Percentiles rank a stretch among this genome's conserved stretches.
These are phyloP conservation scores for Gnetum montanum DNA, from an alignment of 75 land plant genomes.

Conservation along the genomic window DNA sequence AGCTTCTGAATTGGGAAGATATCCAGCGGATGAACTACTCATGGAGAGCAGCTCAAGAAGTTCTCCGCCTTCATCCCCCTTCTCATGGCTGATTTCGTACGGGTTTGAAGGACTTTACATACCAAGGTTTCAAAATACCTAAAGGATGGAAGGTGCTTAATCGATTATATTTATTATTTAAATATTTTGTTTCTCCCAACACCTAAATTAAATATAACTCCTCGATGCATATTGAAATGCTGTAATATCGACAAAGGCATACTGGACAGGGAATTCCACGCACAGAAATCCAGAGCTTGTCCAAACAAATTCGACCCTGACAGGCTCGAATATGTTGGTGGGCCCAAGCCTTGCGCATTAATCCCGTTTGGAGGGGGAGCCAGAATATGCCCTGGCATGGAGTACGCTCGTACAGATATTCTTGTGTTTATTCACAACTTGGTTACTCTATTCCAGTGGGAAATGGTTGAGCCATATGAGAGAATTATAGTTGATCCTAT, in stretches of 20 bases:
- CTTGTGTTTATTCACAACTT: slow-evolving; percentile 28
- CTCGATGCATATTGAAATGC: neutral
- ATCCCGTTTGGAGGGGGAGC: slow-evolving; percentile 51
- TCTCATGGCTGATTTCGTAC: slow-evolving; percentile 11
- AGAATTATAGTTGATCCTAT: slow-evolving; percentile 11
- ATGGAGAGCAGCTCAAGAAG: slow-evolving; percentile 44
- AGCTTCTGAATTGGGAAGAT: slow-evolving; percentile 15
- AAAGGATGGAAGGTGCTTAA: slow-evolving; percentile 43
- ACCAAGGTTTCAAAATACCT: slow-evolving; percentile 35
- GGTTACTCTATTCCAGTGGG: slow-evolving; percentile 21
- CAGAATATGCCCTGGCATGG: slow-evolving; percentile 38
- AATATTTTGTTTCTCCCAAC: neutral
- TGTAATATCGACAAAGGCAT: slow-evolving; percentile 6
- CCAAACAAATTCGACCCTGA: slow-evolving; percentile 43
- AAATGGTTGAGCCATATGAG: slow-evolving; percentile 12
- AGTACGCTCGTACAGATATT: slow-evolving; percentile 28
- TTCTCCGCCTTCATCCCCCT: slow-evolving; percentile 25
- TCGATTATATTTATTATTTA: no score
- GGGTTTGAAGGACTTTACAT: slow-evolving; percentile 19
- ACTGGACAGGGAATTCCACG: slow-evolving; percentile 22
- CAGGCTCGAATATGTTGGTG: slow-evolving; percentile 25
- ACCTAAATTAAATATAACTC: neutral
- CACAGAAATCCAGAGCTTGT: slow-evolving; percentile 21
- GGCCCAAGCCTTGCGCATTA: slow-evolving; percentile 30
- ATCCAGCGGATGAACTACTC: slow-evolving; percentile 29